Evolutionary conservation across 1,284 basidiomycete genomes (phyloP).

Genomic region (Irpex rosettiformis): DNA sequence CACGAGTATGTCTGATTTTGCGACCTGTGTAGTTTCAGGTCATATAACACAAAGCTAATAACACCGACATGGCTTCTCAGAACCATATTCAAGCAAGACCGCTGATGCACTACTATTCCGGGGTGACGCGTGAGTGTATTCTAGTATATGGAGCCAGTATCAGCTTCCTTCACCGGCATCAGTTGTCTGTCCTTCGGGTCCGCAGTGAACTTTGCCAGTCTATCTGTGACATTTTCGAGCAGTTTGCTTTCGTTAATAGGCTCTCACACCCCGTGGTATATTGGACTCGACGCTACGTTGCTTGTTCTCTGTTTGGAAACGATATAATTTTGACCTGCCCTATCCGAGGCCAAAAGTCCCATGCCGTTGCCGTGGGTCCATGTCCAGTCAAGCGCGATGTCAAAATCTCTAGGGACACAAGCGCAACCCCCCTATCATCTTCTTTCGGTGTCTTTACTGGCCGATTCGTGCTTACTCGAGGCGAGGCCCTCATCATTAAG

Average conservation of each 20-base stretch:
- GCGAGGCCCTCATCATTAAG: background rate
- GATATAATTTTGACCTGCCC: background rate
- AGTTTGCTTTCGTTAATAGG: conserved; percentile 2
- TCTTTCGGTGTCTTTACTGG: background rate
- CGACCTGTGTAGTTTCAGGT: background rate
- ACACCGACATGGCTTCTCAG: background rate
- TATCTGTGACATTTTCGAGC: background rate
- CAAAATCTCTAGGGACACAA: background rate
- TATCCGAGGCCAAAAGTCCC: background rate
- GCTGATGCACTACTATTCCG: background rate
- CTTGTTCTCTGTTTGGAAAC: background rate
- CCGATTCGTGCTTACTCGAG: background rate
- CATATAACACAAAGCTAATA: background rate
- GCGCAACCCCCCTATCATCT: background rate
- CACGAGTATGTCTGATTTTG: conserved; percentile 3
- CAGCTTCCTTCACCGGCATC: background rate
- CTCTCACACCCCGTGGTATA: conserved; percentile 1
- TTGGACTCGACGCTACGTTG: background rate
- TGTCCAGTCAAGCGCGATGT: background rate
- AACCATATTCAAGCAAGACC: background rate
- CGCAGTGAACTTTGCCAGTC: background rate
- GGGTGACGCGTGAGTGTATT: background rate
- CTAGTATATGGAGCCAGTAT: background rate
- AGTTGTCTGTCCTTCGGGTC: background rate
- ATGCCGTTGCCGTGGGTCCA: background rate